These are phyloP conservation scores for Nothopassalora personata DNA, from an alignment of 2,329 filamentous ascomycete species.

Conservation along the genomic window DNA sequence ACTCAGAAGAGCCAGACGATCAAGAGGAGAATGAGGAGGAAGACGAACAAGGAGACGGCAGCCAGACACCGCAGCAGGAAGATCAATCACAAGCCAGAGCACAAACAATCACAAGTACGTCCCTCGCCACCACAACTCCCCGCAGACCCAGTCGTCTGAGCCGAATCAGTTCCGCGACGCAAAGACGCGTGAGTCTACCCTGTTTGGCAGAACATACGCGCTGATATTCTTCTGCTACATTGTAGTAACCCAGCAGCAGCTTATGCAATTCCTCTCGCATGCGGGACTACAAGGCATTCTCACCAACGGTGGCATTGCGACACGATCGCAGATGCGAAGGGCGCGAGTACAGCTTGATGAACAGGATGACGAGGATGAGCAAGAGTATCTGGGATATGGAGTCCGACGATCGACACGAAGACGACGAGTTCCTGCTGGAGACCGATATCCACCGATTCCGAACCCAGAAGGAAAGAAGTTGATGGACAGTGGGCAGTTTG, in stretches of 20 bases:
- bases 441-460: slow-evolving; percentile 75
- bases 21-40: slow-evolving; percentile 22
- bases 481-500: slow-evolving; percentile 80
- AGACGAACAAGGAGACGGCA: slow-evolving; percentile 29
- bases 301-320: slow-evolving; percentile 28
- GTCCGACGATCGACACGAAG: slow-evolving; percentile 43
- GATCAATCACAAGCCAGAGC: slow-evolving; percentile 13
- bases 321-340: slow-evolving; percentile 22
- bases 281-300: slow-evolving; percentile 52
- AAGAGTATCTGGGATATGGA: slow-evolving; percentile 36
- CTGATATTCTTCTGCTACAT: slow-evolving; percentile 11
- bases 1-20: slow-evolving; percentile 30
- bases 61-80: slow-evolving; percentile 21
- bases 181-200: slow-evolving; percentile 11
- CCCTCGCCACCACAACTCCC: slow-evolving; percentile 1
- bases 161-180: slow-evolving; percentile 15
- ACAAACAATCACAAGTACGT: slow-evolving; percentile 30
- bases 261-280: slow-evolving; percentile 52
- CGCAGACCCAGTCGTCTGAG: slow-evolving; percentile 6
- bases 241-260: slow-evolving; percentile 45
- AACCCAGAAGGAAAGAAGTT: slow-evolving; percentile 69
- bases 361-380: slow-evolving; percentile 24
- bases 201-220: slow-evolving; percentile 5
- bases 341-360: slow-evolving; percentile 22
- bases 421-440: slow-evolving; percentile 39